These are phyloP conservation scores for Sporisorium graminicola DNA, from an alignment of 1,284 basidiomycete species.

Conservation along the genomic window DNA sequence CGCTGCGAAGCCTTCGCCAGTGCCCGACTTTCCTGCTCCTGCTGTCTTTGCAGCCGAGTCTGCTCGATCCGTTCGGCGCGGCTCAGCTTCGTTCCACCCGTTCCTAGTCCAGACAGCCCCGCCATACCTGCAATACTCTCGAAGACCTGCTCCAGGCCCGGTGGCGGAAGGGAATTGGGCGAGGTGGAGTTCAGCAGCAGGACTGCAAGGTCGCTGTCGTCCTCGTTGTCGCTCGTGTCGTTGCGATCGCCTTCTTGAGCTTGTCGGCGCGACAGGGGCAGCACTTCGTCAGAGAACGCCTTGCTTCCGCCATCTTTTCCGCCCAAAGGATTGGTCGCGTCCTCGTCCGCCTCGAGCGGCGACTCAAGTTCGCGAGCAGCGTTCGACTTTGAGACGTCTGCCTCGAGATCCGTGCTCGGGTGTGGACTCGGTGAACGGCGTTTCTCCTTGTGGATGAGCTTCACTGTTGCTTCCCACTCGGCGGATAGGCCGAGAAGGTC, in stretches of 20 bases:
- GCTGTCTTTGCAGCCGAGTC: constrained; percentile 31
- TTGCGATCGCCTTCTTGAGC: background rate
- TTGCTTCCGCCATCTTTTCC: background rate
- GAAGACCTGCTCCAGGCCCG: constrained; percentile 63
- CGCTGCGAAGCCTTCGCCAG: constrained; percentile 17
- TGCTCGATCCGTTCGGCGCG: constrained; percentile 60
- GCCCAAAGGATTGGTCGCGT: constrained; percentile 21
- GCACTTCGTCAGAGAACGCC: background rate
- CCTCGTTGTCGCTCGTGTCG: constrained; percentile 27
- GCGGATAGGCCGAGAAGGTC: constrained; percentile 59
- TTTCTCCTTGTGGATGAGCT: constrained; percentile 51
- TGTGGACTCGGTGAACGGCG: constrained; percentile 37
- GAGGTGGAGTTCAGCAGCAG: constrained; percentile 53
- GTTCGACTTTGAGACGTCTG: constrained; percentile 15
- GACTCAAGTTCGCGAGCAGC: constrained; percentile 43
- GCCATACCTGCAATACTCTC: constrained; percentile 59
- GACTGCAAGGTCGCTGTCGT: constrained; percentile 35
- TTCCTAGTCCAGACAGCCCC: constrained; percentile 10
- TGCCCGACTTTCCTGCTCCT: constrained; percentile 24
- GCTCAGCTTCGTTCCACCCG: constrained; percentile 26
- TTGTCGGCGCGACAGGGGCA: background rate
- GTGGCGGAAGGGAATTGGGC: constrained; percentile 56
- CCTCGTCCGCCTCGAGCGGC: constrained; percentile 59
- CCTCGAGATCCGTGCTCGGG: constrained; percentile 20
- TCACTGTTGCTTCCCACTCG: constrained; percentile 65